Conservation (phyloP, 208 protist genomes). For the Acanthamoeba sp. region DNA sequence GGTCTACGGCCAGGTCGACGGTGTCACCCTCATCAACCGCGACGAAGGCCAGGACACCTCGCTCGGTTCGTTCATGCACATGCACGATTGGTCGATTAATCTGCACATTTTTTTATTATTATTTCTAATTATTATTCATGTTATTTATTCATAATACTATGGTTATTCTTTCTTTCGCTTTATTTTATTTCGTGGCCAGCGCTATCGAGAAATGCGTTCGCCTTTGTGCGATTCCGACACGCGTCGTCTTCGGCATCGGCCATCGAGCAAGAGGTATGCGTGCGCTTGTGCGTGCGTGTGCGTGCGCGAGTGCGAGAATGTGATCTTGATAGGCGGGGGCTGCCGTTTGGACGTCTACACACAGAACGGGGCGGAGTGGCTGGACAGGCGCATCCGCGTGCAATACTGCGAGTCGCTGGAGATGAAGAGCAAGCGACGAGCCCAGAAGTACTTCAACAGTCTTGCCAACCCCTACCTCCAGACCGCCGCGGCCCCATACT, state of each 20-base stretch:
- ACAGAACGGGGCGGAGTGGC: slow-evolving; percentile 75
- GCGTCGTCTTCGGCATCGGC: slow-evolving; percentile 30
- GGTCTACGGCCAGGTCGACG: slow-evolving; percentile 66
- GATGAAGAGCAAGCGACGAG: slow-evolving; percentile 75
- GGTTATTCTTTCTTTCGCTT: no score
- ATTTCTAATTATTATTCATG: no score
- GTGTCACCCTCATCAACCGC: slow-evolving; percentile 37
- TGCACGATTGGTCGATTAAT: neutral
- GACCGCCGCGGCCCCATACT: no score
- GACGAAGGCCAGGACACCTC: neutral
- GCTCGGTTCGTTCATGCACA: neutral
- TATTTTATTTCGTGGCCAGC: neutral
- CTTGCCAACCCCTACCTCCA: neutral
- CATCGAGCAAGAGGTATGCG: slow-evolving; percentile 75
- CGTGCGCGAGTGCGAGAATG: neutral
- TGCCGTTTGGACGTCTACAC: no score
- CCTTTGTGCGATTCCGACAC: slow-evolving; percentile 74
- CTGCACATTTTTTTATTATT: no score
- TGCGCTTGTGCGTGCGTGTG: neutral
- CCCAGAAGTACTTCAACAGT: slow-evolving; percentile 32
- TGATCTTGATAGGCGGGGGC: no score
- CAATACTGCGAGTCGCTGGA: slow-evolving; percentile 78
- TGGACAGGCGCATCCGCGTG: slow-evolving; percentile 57
- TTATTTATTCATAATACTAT: no score
- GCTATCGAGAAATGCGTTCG: slow-evolving; percentile 47